Conservation (phyloP, 768 basidiomycete species). For the Kwoniella dendrophila region DNA sequence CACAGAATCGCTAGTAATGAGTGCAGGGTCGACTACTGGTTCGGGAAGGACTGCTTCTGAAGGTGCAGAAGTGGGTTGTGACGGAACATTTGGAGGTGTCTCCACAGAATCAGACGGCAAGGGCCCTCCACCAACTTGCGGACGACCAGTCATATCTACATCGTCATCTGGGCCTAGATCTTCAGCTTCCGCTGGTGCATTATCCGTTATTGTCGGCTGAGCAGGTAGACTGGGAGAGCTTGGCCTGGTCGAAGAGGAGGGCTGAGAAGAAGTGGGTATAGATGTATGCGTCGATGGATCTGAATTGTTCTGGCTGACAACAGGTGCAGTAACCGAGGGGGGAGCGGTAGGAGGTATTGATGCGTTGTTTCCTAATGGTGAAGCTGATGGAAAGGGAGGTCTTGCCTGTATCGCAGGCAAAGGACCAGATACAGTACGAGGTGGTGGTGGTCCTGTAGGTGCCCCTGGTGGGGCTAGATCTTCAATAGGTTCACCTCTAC, state of each 20-base stretch:
- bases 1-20: no score
- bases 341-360: background rate
- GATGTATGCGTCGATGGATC: background rate
- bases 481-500: slow-evolving; percentile 34
- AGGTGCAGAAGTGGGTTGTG: background rate
- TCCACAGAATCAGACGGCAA: background rate
- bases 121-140: slow-evolving; percentile 46
- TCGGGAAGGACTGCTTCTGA: background rate
- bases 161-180: slow-evolving; percentile 33
- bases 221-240: background rate
- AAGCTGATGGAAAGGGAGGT: background rate
- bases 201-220: background rate
- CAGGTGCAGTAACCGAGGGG: background rate
- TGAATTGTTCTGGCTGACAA: background rate
- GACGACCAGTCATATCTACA: slow-evolving; percentile 38
- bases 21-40: background rate
- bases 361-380: no score
- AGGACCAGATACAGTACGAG: slow-evolving; percentile 7
- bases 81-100: background rate
- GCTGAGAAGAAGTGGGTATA: background rate
- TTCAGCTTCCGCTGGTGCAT: background rate
- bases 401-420: background rate
- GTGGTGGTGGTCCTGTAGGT: background rate
- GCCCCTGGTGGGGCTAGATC: slow-evolving; percentile 17
- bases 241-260: slow-evolving; percentile 5